A percentile compares a stretch with the other conserved stretches of the same genome.
Evolutionary conservation across 2,329 filamentous ascomycete genomes (phyloP).

Genomic region (Exophiala phaeomuriformis): DNA sequence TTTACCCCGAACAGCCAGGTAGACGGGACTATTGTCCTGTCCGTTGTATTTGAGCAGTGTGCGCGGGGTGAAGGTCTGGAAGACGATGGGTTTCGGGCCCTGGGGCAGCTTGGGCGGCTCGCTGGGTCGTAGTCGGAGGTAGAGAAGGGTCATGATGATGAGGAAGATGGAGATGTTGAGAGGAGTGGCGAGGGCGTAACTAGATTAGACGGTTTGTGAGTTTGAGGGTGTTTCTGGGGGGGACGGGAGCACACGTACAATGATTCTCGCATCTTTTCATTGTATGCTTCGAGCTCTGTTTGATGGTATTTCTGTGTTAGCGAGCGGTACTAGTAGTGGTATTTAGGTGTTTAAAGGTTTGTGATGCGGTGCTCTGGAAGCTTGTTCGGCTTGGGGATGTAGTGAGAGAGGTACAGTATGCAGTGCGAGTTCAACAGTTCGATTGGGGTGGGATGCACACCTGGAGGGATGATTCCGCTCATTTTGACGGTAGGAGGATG

Average conservation of each 20-base stretch:
- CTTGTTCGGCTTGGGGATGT: neutral
- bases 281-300: slow-evolving; percentile 5
- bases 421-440: neutral
- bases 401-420: no score
- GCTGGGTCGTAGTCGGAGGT: slow-evolving; percentile 53
- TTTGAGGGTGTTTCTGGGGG: neutral
- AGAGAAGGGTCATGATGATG: slow-evolving; percentile 51
- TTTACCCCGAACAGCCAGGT: slow-evolving; percentile 80
- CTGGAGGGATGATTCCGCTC: slow-evolving; percentile 3
- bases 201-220: neutral
- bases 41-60: slow-evolving; percentile 86
- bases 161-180: slow-evolving; percentile 53
- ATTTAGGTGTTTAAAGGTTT: neutral
- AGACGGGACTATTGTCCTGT: slow-evolving; percentile 64
- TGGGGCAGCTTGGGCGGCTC: slow-evolving; percentile 46
- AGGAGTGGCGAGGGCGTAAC: slow-evolving; percentile 16
- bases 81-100: slow-evolving; percentile 63
- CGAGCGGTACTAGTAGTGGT: no score
- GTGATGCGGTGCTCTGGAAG: neutral
- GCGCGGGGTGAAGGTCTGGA: slow-evolving; percentile 74
- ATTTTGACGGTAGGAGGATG: neutral
- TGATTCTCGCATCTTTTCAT: slow-evolving; percentile 4
- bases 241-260: slow-evolving; percentile 1
- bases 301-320: neutral
- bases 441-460: neutral